Base-by-base conservation (phyloP, 2,329 filamentous ascomycete genomes). In the Ophiostoma montium region DNA sequence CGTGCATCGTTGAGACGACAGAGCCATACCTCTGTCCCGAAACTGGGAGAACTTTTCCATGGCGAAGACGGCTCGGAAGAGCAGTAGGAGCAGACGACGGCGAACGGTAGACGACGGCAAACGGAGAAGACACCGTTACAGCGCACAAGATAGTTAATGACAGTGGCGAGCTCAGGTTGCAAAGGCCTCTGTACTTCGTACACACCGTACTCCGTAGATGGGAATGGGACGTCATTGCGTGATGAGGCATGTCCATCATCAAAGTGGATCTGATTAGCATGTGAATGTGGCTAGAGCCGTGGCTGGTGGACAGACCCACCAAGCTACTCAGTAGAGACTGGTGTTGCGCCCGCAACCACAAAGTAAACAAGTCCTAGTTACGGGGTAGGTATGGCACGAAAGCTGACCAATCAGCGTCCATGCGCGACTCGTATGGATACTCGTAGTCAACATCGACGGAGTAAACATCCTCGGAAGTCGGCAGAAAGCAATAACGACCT, bases 31-130 rank as follows among this genome's bases (percentile, higher is more conserved):
- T 78, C 84, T 80, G 67, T 95, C 89, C 59, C 89, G 82, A 61
- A 86, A 95, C 64, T 94, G 87, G 50, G 86, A 90, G 65, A 86
- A 95, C 65, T 94, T 95, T 71, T 95, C 89, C 89, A 95, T 95
- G 32, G 38, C 30, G 11, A 33, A 27, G 15, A 15, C 10, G 38
- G 38, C 30, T 27, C 4, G 39, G 11, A 23, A n/a, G 39, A 5
- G 39, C 10, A 16, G 23, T 27, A 27, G 4, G 23, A 27, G 5
- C 8, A 8, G 23, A 27, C 23, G 23, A 27, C 23, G 23, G 23
- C 5, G 23, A 27, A 8, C n/a, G n/a, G 5, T 27, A 8, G 23
- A 27, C 23, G 23, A 27, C 23, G 23, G 23, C 5, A 8, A 27
- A 27, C 8, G 23, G 23, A 27, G 23, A 8, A 27, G 23, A 27